These are phyloP conservation scores for Cucumis variabilis DNA, from an alignment of 331 rosid species.

Conservation along the genomic window DNA sequence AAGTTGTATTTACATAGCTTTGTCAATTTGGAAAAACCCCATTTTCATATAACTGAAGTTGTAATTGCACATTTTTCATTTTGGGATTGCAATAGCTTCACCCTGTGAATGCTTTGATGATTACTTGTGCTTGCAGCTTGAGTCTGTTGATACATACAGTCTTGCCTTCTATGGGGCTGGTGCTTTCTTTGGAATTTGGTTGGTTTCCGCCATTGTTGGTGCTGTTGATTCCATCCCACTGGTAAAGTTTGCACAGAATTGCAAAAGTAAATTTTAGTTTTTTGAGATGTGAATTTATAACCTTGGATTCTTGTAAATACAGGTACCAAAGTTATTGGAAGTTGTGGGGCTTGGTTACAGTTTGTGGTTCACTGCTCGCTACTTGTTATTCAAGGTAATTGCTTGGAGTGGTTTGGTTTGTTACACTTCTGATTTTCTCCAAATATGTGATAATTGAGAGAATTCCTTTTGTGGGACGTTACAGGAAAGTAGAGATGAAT, in stretches of 20 bases:
- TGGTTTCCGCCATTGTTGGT: conserved; percentile 71
- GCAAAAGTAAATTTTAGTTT: background rate
- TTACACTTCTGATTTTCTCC: background rate
- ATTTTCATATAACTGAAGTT: background rate
- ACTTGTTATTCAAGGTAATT: conserved; percentile 82
- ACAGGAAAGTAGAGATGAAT: conserved; percentile 87
- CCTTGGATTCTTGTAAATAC: background rate
- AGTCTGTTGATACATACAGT: conserved; percentile 48
- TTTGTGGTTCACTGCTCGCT: conserved; percentile 85
- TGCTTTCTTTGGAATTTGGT: conserved; percentile 61
- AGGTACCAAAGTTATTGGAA: conserved; percentile 94
- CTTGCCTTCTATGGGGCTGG: conserved; percentile 58
- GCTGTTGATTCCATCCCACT: conserved; percentile 88
- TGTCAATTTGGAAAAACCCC: background rate
- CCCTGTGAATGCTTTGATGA: background rate
- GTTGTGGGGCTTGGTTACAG: conserved; percentile 84
- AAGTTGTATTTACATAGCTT: background rate
- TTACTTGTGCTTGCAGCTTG: conserved; percentile 53
- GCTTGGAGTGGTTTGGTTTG: background rate
- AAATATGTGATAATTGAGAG: background rate
- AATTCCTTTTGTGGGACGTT: background rate
- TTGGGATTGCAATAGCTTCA: background rate
- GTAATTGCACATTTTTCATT: background rate
- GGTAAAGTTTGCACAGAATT: conserved; percentile 41
- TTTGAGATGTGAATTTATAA: background rate